A percentile compares a stretch with the other conserved stretches of the same genome.
Evolutionary conservation across 1,284 basidiomycete genomes (phyloP).

Genomic region (Leccinum ponderosum): DNA sequence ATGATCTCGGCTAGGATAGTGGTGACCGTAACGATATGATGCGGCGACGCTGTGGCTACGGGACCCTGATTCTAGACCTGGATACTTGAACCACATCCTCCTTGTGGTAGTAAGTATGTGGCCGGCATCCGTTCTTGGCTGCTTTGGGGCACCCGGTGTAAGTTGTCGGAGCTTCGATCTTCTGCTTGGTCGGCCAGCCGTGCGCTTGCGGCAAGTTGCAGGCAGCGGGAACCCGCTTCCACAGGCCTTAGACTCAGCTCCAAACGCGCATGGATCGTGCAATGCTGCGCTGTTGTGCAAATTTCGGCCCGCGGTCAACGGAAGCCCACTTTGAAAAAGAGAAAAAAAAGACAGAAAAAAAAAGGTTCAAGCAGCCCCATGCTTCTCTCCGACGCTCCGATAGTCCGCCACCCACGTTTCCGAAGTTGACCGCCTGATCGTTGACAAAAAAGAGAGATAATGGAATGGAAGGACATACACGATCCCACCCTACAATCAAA

Average conservation of each 20-base stretch:
- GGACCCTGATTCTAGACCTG: neutral
- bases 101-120: neutral
- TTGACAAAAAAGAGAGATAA: neutral
- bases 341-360: neutral
- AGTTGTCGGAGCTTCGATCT: neutral
- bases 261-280: neutral
- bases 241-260: neutral
- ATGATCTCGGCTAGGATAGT: neutral
- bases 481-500: neutral
- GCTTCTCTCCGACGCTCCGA: constrained; percentile 10
- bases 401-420: constrained; percentile 10
- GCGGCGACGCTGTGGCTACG: neutral
- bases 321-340: neutral
- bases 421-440: neutral
- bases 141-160: neutral
- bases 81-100: neutral
- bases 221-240: neutral
- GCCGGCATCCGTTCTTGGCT: neutral
- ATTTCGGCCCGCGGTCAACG: neutral
- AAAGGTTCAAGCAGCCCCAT: neutral
- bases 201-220: neutral
- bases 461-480: constrained; percentile 3
- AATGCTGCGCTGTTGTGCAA: neutral
- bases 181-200: neutral
- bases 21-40: neutral